Evolutionary conservation across 768 basidiomycete species (phyloP).

Genomic region (Floccularia luteovirens): DNA sequence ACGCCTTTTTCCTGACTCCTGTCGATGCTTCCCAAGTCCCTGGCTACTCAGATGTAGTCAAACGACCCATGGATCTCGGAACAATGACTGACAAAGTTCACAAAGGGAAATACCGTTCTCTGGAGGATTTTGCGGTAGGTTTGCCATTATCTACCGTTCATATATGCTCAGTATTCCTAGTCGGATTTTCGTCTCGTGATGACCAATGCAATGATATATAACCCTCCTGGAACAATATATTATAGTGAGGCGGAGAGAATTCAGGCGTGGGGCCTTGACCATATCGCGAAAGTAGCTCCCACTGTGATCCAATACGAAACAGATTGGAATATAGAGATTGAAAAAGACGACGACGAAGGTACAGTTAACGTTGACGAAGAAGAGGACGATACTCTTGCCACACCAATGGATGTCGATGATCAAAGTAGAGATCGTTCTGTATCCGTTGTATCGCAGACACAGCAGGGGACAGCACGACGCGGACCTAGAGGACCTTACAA

Average conservation of each 20-base stretch:
- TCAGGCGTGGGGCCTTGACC: slow-evolving; percentile 64
- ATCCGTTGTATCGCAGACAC: slow-evolving; percentile 35
- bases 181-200: slow-evolving; percentile 68
- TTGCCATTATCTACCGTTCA: slow-evolving; percentile 2
- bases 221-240: slow-evolving; percentile 69
- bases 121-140: slow-evolving; percentile 75
- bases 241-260: slow-evolving; percentile 67
- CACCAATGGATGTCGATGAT: slow-evolving; percentile 42
- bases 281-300: slow-evolving; percentile 60
- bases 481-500: slow-evolving; percentile 48
- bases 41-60: slow-evolving; percentile 62
- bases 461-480: slow-evolving; percentile 28
- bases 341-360: slow-evolving; percentile 50
- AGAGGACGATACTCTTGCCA: slow-evolving; percentile 23
- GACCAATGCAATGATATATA: slow-evolving; percentile 69
- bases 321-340: slow-evolving; percentile 79
- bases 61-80: slow-evolving; percentile 88
- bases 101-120: slow-evolving; percentile 66
- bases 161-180: slow-evolving; percentile 23
- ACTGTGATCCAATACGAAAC: slow-evolving; percentile 79
- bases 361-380: slow-evolving; percentile 31
- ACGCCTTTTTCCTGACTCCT: slow-evolving; percentile 72
- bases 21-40: slow-evolving; percentile 56
- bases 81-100: slow-evolving; percentile 78
- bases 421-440: slow-evolving; percentile 32